These are phyloP conservation scores for Eimeria acervulina DNA, from an alignment of 169 alveolate genomes.

Conservation along the genomic window DNA sequence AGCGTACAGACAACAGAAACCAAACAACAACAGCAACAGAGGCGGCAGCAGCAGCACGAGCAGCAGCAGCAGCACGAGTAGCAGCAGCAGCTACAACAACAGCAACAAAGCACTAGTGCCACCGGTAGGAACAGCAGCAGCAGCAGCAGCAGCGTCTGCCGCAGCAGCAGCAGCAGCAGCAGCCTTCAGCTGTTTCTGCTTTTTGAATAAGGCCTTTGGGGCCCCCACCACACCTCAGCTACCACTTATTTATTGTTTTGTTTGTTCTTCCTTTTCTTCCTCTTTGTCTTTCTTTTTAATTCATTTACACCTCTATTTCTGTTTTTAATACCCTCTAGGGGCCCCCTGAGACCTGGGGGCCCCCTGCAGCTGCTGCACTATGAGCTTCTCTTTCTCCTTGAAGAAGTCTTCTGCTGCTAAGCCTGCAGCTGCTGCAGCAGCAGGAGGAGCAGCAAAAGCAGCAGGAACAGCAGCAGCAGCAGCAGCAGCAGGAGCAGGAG, in stretches of 20 bases:
- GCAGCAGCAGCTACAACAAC: no score
- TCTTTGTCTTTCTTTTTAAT: background rate
- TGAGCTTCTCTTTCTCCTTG: constrained; percentile 22
- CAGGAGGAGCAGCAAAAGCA: background rate
- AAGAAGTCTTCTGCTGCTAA: constrained; percentile 22
- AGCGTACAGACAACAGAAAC: background rate
- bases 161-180: background rate
- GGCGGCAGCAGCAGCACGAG: background rate
- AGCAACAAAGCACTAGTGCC: no score
- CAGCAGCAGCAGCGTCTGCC: background rate
- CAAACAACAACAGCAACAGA: background rate
- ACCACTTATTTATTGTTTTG: background rate
- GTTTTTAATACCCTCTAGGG: background rate
- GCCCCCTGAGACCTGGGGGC: constrained; percentile 29
- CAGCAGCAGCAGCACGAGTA: no score
- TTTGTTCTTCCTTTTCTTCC: no score
- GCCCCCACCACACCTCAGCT: no score
- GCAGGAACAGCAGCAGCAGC: constrained; percentile 4
- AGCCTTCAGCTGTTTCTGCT: background rate
- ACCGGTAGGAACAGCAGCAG: background rate
- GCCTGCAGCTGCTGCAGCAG: background rate
- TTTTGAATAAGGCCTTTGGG: background rate
- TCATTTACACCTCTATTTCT: background rate
- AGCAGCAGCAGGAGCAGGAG: constrained; percentile 56
- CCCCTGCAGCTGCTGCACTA: background rate